Percentiles rank a stretch among this genome's conserved stretches.
Evolutionary conservation across 2,329 filamentous ascomycete genomes (phyloP).

Genomic region (Akanthomyces dipterigenus): DNA sequence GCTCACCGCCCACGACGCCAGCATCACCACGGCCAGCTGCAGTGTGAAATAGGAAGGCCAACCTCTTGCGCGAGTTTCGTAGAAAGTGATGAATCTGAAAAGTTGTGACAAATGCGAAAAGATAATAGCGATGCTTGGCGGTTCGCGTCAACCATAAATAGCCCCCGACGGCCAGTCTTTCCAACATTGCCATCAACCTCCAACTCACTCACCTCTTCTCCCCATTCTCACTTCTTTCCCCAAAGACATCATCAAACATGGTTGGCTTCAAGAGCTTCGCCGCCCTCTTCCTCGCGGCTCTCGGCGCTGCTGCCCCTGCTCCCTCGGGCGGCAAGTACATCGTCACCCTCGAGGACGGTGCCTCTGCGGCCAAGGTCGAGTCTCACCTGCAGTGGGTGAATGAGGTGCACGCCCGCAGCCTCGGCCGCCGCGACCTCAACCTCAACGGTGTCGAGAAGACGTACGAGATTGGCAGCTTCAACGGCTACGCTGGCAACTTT

Average conservation of each 20-base stretch:
- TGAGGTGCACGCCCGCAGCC: constrained; percentile 25
- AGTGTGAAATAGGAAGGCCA: constrained; percentile 1
- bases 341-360: constrained; percentile 35
- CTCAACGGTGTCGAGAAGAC: constrained; percentile 25
- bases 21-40: background rate
- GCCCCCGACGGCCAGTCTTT: background rate
- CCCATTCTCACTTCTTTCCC: background rate
- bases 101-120: background rate
- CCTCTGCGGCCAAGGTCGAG: constrained; percentile 25
- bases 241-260: constrained; percentile 9
- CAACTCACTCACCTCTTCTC: background rate
- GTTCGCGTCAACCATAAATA: background rate
- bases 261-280: constrained; percentile 18
- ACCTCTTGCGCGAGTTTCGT: background rate
- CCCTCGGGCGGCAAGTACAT: constrained; percentile 32
- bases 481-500: constrained; percentile 38
- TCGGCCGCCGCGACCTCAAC: constrained; percentile 26
- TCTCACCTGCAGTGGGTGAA: constrained; percentile 28
- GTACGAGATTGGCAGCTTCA: constrained; percentile 26
- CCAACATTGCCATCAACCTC: background rate
- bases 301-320: constrained; percentile 11
- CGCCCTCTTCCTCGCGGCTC: constrained; percentile 13
- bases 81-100: background rate
- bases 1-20: background rate
- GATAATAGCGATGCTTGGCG: background rate